A percentile compares a stretch with the other conserved stretches of the same genome.
Evolutionary conservation across 2,329 filamentous ascomycete genomes (phyloP).

Genomic region (Ampelomyces quisqualis): DNA sequence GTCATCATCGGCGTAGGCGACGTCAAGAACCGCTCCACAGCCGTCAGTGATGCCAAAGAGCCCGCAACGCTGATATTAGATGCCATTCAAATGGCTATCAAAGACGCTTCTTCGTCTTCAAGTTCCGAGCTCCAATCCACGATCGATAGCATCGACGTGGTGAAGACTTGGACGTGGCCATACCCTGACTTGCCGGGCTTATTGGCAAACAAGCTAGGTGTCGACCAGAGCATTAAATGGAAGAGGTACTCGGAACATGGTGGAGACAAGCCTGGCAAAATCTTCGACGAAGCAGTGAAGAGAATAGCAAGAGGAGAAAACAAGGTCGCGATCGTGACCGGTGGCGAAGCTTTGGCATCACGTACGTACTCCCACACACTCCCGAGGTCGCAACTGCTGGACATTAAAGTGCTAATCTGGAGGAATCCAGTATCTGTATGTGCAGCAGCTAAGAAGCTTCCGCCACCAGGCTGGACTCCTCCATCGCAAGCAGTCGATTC

Average conservation of each 20-base stretch:
- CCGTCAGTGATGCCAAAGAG: constrained; percentile 57
- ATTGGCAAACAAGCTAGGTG: constrained; percentile 53
- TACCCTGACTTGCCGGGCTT: constrained; percentile 61
- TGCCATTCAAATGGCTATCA: constrained; percentile 55
- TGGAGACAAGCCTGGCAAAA: constrained; percentile 62
- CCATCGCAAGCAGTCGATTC: constrained; percentile 50
- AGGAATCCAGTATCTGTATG: constrained; percentile 50
- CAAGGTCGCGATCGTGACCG: constrained; percentile 61
- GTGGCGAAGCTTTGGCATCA: constrained; percentile 65
- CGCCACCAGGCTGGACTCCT: constrained; percentile 61
- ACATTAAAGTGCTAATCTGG: constrained; percentile 3
- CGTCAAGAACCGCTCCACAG: constrained; percentile 58
- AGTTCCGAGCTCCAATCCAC: constrained; percentile 43
- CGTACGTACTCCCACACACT: constrained; percentile 41
- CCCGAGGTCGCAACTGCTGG: too few species aligned
- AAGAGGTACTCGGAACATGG: constrained; percentile 59
- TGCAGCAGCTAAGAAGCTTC: constrained; percentile 54
- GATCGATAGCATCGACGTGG: constrained; percentile 62
- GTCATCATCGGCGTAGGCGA: constrained; percentile 65
- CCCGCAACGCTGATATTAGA: constrained; percentile 60
- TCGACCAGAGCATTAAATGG: constrained; percentile 50
- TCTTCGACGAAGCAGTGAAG: constrained; percentile 65
- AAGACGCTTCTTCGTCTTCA: constrained; percentile 49
- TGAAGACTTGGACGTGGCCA: constrained; percentile 66
- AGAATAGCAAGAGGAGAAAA: constrained; percentile 56